These are phyloP conservation scores for Termitomyces sp. DNA, from an alignment of 768 basidiomycete species.

Conservation along the genomic window DNA sequence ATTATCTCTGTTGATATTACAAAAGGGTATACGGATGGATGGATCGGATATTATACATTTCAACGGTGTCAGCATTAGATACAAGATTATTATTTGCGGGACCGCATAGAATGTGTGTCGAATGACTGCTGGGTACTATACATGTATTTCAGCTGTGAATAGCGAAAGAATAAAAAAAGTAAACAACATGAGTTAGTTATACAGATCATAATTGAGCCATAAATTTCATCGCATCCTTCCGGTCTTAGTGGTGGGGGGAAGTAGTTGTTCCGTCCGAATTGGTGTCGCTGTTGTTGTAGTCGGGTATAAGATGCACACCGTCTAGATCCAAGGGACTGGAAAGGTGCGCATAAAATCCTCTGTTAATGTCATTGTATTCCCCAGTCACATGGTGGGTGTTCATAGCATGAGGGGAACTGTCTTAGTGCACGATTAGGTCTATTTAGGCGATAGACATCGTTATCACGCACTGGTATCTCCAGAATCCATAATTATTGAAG, in stretches of 20 bases:
- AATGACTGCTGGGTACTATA: neutral
- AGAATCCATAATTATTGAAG: slow-evolving; percentile 9
- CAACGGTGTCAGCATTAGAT: neutral
- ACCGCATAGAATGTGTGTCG: neutral
- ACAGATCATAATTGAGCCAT: neutral
- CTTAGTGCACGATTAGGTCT: neutral
- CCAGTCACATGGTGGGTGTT: neutral
- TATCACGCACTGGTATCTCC: slow-evolving; percentile 10
- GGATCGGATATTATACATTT: neutral
- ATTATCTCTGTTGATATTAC: neutral
- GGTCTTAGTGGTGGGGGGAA: neutral
- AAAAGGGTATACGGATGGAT: neutral
- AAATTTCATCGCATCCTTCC: neutral
- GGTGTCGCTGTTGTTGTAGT: neutral
- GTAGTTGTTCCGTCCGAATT: neutral
- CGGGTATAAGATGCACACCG: neutral
- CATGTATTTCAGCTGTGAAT: neutral
- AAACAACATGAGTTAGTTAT: neutral
- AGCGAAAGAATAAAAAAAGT: neutral
- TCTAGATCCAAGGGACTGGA: slow-evolving; percentile 4
- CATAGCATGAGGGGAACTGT: slow-evolving; percentile 8
- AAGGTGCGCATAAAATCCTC: slow-evolving; percentile 1
- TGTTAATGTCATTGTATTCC: neutral
- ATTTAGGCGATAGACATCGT: neutral
- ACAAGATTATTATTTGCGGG: neutral